Conservation (phyloP, 2,329 filamentous ascomycete genomes). For the Hypoxylon sp. region DNA sequence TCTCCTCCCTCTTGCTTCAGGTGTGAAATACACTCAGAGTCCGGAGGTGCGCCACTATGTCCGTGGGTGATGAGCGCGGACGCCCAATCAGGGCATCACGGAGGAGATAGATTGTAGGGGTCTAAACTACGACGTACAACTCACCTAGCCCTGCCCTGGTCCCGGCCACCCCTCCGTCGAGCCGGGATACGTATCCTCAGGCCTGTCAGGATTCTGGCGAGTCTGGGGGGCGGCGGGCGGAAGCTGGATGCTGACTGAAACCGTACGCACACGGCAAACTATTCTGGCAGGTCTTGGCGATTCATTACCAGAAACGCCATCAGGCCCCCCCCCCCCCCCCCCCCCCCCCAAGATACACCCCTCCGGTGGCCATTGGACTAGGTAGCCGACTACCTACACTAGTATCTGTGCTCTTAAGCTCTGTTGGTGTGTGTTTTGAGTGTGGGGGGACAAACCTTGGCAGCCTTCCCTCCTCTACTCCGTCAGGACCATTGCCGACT, state of each 20-base stretch:
- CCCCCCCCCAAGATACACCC: no score
- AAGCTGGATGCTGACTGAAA: conserved; percentile 33
- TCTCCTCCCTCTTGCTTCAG: no score
- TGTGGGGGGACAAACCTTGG: conserved; percentile 29
- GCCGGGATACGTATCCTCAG: conserved; percentile 22
- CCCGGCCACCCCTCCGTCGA: conserved; percentile 22
- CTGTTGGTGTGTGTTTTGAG: not conserved
- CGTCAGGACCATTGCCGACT: conserved; percentile 11
- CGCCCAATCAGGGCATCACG: conserved; percentile 26
- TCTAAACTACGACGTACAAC: not conserved
- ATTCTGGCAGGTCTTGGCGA: conserved; percentile 43
- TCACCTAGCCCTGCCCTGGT: conserved; percentile 6
- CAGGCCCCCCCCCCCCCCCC: conserved; percentile 3
- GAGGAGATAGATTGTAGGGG: conserved; percentile 14
- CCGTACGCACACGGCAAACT: conserved; percentile 33
- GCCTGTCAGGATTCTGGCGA: conserved; percentile 26
- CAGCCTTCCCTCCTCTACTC: conserved; percentile 11
- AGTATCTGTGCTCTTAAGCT: no score
- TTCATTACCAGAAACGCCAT: conserved; percentile 31
- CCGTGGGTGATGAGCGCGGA: conserved; percentile 24
- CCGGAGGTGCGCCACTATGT: conserved; percentile 30
- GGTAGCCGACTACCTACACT: not conserved
- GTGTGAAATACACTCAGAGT: conserved; percentile 32
- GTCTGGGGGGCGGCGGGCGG: not conserved
- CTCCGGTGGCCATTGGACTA: conserved; percentile 7